Base-by-base conservation (phyloP, 768 basidiomycete species). In the Lanmaoa rubissima region DNA sequence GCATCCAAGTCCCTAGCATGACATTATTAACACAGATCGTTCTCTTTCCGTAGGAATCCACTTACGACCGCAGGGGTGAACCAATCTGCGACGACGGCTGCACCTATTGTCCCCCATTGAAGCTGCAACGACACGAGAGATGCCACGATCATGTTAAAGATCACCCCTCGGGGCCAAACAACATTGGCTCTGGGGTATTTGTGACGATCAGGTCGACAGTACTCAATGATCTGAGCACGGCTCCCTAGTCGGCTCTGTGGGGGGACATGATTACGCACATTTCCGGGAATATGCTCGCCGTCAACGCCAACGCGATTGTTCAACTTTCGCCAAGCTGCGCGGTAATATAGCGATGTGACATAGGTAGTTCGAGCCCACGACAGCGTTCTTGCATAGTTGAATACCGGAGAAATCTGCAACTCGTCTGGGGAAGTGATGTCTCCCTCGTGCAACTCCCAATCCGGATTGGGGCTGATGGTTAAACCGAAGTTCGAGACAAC, bases 101-200 rank as follows among this genome's bases (percentile, higher is more conserved):
- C 65, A 0, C 55, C 43, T 1, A 65, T 64, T 8, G 73, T 71
- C 0, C 60, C 66, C 74, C 70, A 75, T 49, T 75, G 73, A 17
- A 75, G 38, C 12, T 50, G 55, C 24, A 75, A 39, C 10, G 71
- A 54, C 42, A 69, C 59, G 9, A 66, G 2, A 6, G 72, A 70
- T 24, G 73, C 72, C 11, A 70, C 39, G 17, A 65, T 7, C 51
- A 73, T 66, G 39, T 73, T 62, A n/a, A 42, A 53, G 21, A 68
- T 44, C 7, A 67, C 49, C 3, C 63, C 65, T 0, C 51, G 63
- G 16, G 65, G 66, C 69, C 66, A 65, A 39, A 59, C 48, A 55
- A 54, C n/a, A 2, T 39, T 21, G 0, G 46, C 19, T 8, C 31
- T 21, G 2, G 48, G 28, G 43, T 31, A 31, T 32, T 58, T 48